Evolutionary conservation across 2,329 filamentous ascomycete species (phyloP).

Genomic region (Talaromyces funiculosus): DNA sequence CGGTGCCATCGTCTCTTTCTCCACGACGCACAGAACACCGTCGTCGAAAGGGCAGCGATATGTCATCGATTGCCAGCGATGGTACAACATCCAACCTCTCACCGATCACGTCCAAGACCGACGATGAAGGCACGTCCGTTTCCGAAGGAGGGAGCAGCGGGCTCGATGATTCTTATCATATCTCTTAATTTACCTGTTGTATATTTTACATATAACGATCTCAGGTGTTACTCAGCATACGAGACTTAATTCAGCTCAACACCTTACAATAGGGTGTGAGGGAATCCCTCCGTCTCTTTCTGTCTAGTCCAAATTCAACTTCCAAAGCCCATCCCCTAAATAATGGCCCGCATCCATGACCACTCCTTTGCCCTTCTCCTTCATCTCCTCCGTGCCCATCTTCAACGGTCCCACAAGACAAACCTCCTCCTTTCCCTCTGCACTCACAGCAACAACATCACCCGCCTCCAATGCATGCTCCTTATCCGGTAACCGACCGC

Average conservation of each 20-base stretch:
- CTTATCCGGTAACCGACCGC: conserved; percentile 67
- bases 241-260: background rate
- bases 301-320: conserved; percentile 53
- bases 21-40: conserved; percentile 10
- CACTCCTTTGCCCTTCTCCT: conserved; percentile 87
- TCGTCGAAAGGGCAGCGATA: conserved; percentile 15
- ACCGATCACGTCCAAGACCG: conserved; percentile 10
- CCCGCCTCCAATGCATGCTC: conserved; percentile 66
- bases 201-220: background rate
- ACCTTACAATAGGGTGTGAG: background rate
- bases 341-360: conserved; percentile 93
- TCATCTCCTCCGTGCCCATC: conserved; percentile 83
- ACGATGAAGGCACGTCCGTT: conserved; percentile 9
- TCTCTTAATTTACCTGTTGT: background rate
- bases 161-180: conserved; percentile 9
- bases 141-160: conserved; percentile 13
- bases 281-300: background rate
- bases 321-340: conserved; percentile 91
- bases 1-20: conserved; percentile 25
- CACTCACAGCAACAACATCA: conserved; percentile 78
- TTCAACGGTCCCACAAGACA: conserved; percentile 83
- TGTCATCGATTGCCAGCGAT: conserved; percentile 14
- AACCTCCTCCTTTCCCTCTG: conserved; percentile 88
- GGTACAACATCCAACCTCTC: conserved; percentile 10
- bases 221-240: background rate